A percentile compares a stretch with the other conserved stretches of the same genome.
Evolutionary conservation across 306 rosid genomes (phyloP).

Genomic region (Prosopis cineraria): DNA sequence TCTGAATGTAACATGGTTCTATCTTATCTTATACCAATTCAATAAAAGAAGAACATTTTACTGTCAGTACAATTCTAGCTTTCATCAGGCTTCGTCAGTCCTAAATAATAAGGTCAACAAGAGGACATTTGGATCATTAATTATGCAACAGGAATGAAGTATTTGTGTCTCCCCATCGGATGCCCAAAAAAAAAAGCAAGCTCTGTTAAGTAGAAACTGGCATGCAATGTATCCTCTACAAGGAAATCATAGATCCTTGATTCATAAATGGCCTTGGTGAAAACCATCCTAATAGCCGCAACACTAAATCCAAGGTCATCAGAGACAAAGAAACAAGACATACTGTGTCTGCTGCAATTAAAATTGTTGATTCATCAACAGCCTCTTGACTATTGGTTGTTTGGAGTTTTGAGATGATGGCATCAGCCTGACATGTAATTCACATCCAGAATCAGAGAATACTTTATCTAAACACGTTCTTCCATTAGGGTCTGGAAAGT

Average conservation of each 20-base stretch:
- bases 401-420: conserved; percentile 70
- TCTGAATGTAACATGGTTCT: not conserved
- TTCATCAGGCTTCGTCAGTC: not conserved
- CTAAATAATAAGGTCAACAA: conserved; percentile 6
- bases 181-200: not conserved
- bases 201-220: conserved; percentile 16
- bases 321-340: conserved; percentile 41
- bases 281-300: conserved; percentile 33
- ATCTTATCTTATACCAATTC: not conserved
- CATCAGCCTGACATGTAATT: conserved; percentile 81
- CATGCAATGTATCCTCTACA: conserved; percentile 21
- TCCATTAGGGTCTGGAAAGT: conserved; percentile 6
- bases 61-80: not conserved
- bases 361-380: conserved; percentile 65
- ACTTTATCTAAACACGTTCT: conserved; percentile 24
- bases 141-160: conserved; percentile 12
- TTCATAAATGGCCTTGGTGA: conserved; percentile 69
- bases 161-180: not conserved
- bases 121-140: conserved; percentile 26
- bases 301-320: conserved; percentile 32
- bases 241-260: conserved; percentile 43
- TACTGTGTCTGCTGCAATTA: conserved; percentile 93
- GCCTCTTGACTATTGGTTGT: conserved; percentile 46
- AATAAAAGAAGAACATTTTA: not conserved
- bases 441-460: conserved; percentile 43